phyloP scores from a whole-genome alignment of 805 yeast genomes.

The Wickerhamiella hasegawae region DNA sequence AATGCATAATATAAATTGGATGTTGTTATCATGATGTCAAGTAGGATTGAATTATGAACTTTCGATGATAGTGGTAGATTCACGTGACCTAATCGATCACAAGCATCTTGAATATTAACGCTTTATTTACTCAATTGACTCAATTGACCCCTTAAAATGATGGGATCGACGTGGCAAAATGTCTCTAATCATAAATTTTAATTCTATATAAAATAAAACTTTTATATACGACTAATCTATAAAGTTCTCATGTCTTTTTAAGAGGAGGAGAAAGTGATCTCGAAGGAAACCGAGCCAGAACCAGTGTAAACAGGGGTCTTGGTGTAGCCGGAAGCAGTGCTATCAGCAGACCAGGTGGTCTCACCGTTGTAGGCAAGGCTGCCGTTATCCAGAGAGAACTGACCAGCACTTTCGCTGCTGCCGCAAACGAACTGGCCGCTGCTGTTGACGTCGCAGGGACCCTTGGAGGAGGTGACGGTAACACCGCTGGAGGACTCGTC shows the following conservation, averaged over 20 bases:
- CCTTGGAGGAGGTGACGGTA: constrained; percentile 50
- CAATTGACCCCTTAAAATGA: no score
- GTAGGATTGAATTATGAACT: no score
- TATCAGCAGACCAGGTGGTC: constrained; percentile 43
- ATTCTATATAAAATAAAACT: constrained; percentile 57
- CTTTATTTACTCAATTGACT: no score
- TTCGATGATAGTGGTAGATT: no score
- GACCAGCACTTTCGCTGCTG: constrained; percentile 28
- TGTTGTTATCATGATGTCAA: constrained; percentile 46
- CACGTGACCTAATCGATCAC: no score
- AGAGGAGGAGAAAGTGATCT: constrained; percentile 20
- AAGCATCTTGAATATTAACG: no score
- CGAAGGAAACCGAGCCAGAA: constrained; percentile 24
- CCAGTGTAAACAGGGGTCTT: constrained; percentile 38
- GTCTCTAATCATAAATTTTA: no score
- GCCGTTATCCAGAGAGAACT: constrained; percentile 36
- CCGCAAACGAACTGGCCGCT: constrained; percentile 23
- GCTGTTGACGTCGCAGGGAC: constrained; percentile 44
- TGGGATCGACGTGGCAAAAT: no score
- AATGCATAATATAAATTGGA: constrained; percentile 53
- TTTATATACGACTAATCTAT: no score
- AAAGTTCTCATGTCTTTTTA: no score
- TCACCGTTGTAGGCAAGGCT: constrained; percentile 48
- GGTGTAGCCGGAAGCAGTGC: constrained; percentile 27
- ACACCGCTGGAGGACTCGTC: constrained; percentile 57